Evolutionary conservation across 495 filamentous ascomycete genomes (phyloP).

Genomic region (Pyronema omphalodes): DNA sequence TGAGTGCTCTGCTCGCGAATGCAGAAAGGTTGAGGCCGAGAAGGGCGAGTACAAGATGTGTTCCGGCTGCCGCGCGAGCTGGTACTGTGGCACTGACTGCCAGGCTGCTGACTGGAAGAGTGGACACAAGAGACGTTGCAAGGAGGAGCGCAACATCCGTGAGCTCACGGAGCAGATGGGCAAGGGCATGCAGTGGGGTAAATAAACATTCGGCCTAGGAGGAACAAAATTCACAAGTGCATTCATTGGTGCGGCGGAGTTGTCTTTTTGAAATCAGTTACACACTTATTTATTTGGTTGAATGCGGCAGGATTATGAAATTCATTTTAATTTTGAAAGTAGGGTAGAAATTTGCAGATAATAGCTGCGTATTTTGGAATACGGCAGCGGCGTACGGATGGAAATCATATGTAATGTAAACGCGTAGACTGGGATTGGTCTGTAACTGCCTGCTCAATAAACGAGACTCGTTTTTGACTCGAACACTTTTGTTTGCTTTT

Average conservation of each 20-base stretch:
- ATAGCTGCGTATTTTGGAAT: too few relatives aligned
- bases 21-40: constrained; percentile 6
- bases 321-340: too few relatives aligned
- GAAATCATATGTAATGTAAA: too few relatives aligned
- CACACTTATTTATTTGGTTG: too few relatives aligned
- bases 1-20: constrained; percentile 6
- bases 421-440: too few relatives aligned
- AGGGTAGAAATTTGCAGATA: too few relatives aligned
- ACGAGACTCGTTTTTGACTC: too few relatives aligned
- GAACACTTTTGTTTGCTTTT: too few relatives aligned
- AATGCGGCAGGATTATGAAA: too few relatives aligned
- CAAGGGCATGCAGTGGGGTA: constrained; percentile 8
- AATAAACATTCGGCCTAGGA: background rate
- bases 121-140: constrained; percentile 9
- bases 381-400: too few relatives aligned
- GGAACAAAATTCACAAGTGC: background rate
- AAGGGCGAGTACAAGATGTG: constrained; percentile 8
- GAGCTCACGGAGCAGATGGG: constrained; percentile 6
- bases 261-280: background rate
- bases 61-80: constrained; percentile 9
- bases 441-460: too few relatives aligned
- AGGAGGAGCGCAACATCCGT: constrained; percentile 9
- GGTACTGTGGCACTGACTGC: constrained; percentile 10
- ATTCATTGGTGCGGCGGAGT: background rate
- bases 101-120: constrained; percentile 9